Evolutionary conservation across 2,329 filamentous ascomycete species (phyloP).

Genomic region (Microcyclospora pomicola): DNA sequence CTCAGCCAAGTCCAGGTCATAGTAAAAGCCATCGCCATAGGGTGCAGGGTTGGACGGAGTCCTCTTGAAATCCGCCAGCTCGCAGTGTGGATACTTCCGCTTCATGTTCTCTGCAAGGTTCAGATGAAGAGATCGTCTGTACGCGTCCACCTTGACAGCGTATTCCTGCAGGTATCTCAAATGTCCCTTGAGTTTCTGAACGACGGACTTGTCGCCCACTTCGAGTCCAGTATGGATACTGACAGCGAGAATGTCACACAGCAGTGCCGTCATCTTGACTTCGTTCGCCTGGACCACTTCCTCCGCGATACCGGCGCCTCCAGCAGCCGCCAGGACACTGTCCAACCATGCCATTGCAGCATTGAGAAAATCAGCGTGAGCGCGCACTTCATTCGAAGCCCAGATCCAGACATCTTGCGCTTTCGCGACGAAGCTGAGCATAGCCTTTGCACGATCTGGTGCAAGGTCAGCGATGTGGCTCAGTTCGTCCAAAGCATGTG

Average conservation of each 20-base stretch:
- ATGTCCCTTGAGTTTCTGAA: conserved; percentile 58
- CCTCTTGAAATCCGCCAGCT: conserved; percentile 66
- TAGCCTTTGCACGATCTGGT: conserved; percentile 52
- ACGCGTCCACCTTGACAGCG: conserved; percentile 63
- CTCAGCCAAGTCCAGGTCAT: conserved; percentile 62
- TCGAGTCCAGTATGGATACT: conserved; percentile 78
- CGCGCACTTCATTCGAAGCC: conserved; percentile 69
- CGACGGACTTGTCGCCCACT: conserved; percentile 51
- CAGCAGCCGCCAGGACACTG: conserved; percentile 38
- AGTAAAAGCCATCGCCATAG: conserved; percentile 69
- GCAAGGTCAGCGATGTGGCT: conserved; percentile 48
- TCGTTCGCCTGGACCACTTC: conserved; percentile 23
- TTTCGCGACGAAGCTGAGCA: conserved; percentile 75
- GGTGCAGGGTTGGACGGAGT: conserved; percentile 38
- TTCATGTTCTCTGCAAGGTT: conserved; percentile 79
- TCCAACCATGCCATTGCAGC: conserved; percentile 58
- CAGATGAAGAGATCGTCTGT: conserved; percentile 74
- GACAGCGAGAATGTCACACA: conserved; percentile 81
- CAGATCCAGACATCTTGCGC: conserved; percentile 94
- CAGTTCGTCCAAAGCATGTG: conserved; percentile 58
- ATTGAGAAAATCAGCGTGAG: conserved; percentile 59
- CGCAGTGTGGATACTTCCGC: conserved; percentile 58
- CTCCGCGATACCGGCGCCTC: conserved; percentile 14
- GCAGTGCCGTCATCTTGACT: conserved; percentile 55
- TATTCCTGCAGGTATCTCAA: conserved; percentile 68